These are phyloP conservation scores for Acacia acuminata DNA, from an alignment of 306 rosid species.

Conservation along the genomic window DNA sequence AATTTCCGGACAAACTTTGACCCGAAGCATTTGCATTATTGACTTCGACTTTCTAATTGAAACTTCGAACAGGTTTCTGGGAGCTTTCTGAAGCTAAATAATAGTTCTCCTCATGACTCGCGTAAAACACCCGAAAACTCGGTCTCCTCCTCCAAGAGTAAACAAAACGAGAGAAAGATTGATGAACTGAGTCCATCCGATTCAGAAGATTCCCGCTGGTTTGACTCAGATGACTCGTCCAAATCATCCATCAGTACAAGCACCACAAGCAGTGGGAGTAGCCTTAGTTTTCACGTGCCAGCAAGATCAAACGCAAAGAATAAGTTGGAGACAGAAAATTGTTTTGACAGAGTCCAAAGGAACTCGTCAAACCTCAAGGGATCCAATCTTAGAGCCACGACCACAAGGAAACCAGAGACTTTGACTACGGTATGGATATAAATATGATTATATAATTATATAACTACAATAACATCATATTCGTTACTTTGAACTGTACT, in stretches of 20 bases:
- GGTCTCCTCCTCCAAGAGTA: constrained; percentile 31
- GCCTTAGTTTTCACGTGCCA: neutral
- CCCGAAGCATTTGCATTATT: neutral
- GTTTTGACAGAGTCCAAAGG: constrained; percentile 22
- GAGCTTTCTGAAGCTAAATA: constrained; percentile 44
- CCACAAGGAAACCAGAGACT: constrained; percentile 30
- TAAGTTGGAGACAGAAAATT: constrained; percentile 9
- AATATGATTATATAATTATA: neutral
- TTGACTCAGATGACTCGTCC: constrained; percentile 49
- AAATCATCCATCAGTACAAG: neutral
- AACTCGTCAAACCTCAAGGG: constrained; percentile 27
- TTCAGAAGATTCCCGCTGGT: constrained; percentile 36
- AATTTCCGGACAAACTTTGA: neutral
- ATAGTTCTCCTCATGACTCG: constrained; percentile 16
- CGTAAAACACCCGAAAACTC: constrained; percentile 25
- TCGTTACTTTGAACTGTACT: neutral
- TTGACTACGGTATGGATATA: constrained; percentile 30
- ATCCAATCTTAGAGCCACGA: constrained; percentile 27
- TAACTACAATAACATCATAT: neutral
- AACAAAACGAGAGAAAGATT: constrained; percentile 31
- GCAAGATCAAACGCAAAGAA: neutral
- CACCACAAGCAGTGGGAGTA: constrained; percentile 31
- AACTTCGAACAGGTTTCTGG: constrained; percentile 45
- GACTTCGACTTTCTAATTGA: neutral
- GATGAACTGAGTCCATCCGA: constrained; percentile 30